phyloP scores from a whole-genome alignment of 345 rosid genomes.

The Syzygium aromaticum region DNA sequence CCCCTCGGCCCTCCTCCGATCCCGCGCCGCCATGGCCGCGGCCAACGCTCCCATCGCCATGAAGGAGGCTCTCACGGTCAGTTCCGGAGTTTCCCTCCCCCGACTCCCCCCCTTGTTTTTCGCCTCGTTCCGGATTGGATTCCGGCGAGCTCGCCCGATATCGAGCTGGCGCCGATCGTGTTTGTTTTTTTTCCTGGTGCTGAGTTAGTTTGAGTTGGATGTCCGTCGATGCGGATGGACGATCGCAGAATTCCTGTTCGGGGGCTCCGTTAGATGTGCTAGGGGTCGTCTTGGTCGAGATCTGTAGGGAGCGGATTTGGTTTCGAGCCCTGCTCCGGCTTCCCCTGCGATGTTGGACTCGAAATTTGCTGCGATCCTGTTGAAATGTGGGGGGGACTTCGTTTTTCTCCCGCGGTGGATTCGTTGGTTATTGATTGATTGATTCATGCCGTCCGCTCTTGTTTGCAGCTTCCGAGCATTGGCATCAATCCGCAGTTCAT shows the following conservation, averaged over 20 bases:
- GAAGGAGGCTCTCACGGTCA: slow-evolving; percentile 39
- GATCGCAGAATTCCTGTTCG: not conserved
- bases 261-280: not conserved
- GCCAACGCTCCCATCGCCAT: slow-evolving; percentile 50
- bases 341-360: too few relatives aligned
- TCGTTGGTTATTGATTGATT: not conserved
- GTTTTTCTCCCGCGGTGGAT: not conserved
- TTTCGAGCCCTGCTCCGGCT: not conserved
- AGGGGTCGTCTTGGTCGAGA: not conserved
- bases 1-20: not conserved
- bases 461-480: slow-evolving; percentile 54
- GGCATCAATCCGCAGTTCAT: slow-evolving; percentile 79
- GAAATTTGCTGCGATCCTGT: not conserved
- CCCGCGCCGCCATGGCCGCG: slow-evolving; percentile 34
- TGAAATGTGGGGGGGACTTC: not conserved
- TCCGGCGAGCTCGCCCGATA: not conserved
- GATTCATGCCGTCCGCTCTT: not conserved
- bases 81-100: not conserved
- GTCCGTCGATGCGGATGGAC: not conserved
- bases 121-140: not conserved
- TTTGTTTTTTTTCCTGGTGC: not conserved
- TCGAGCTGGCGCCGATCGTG: not conserved
- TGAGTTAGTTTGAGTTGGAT: not conserved
- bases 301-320: not conserved
- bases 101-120: not conserved